Conservation (phyloP, 169 alveolate genomes). For the Plasmodium coatneyi region DNA sequence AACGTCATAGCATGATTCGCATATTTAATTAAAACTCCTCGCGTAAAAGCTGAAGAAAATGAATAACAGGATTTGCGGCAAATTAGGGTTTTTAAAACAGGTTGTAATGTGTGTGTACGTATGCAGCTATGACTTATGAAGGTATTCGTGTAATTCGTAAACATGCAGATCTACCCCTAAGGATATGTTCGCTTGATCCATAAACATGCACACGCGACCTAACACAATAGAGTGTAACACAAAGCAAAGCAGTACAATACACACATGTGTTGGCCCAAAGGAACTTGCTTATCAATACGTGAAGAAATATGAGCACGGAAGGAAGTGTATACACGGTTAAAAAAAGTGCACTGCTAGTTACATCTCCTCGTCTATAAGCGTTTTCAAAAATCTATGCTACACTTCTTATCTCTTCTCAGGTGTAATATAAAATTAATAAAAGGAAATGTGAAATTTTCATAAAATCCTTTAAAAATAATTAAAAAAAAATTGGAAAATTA, state of each 20-base stretch:
- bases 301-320: neutral
- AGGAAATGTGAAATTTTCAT: neutral
- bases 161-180: neutral
- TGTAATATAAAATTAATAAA: neutral
- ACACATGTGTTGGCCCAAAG: neutral
- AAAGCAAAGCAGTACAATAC: neutral
- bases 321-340: neutral
- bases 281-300: neutral
- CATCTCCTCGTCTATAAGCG: neutral
- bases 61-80: neutral
- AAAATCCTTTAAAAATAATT: neutral
- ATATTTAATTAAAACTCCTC: slow-evolving; percentile 16
- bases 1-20: slow-evolving; percentile 4
- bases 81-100: neutral
- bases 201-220: neutral
- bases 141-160: neutral
- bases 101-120: neutral
- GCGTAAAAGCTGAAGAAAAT: neutral
- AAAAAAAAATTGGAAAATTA: slow-evolving; percentile 3
- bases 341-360: neutral
- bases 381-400: neutral
- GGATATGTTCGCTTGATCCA: neutral
- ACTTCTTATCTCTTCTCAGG: neutral
- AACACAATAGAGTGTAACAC: neutral
- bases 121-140: neutral